Base-by-base conservation (phyloP, 495 filamentous ascomycete genomes). In the Aeminium ludgeri region DNA sequence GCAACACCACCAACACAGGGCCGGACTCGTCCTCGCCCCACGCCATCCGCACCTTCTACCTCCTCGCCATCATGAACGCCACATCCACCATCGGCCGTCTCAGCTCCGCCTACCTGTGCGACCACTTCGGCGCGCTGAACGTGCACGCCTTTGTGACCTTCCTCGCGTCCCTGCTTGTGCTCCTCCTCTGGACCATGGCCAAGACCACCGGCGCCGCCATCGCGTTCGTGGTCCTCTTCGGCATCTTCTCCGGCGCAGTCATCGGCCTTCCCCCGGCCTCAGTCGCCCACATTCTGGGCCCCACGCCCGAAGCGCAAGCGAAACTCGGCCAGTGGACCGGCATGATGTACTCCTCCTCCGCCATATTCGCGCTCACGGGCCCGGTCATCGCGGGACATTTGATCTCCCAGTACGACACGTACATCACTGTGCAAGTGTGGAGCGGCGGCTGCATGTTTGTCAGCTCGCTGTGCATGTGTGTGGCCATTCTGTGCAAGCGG, bases 311-410 rank as follows among this genome's bases (percentile, higher is more conserved):
- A 7, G 40, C 27, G 10, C 52, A 60, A 32, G 40, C 47, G 2
- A 53, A 51, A 33, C 50, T 65, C 8, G 64, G 64, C 3, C 59
- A 63, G 33, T 65, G 64, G 61, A 55, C 49, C 16, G 64, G 64
- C n/a, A 65, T 64, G 58, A 61, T 64, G 60, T 67, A 60, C 49
- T 51, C 46, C 13, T 15, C 46, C 23, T 48, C 58, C 10, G 56
- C 63, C 6, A 18, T 54, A 6, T 56, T 56, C 13, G 51, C 57
- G 4, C 50, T 67, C 8, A 48, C 52, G 10, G 64, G 64, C 8
- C 61, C 63, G 4, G 41, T 64, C 18, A 57, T 65, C 33, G 59
- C 53, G 0, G 64, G 63, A 11, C 47, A 55, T 34, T 36, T 63
- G 6, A 50, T 61, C 37, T 45, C 38, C 10, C 1, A 33, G 25